Percentiles rank a stretch among this genome's conserved stretches.
phyloP scores from a whole-genome alignment of 139 green algal genomes.

The Closterium sp. region DNA sequence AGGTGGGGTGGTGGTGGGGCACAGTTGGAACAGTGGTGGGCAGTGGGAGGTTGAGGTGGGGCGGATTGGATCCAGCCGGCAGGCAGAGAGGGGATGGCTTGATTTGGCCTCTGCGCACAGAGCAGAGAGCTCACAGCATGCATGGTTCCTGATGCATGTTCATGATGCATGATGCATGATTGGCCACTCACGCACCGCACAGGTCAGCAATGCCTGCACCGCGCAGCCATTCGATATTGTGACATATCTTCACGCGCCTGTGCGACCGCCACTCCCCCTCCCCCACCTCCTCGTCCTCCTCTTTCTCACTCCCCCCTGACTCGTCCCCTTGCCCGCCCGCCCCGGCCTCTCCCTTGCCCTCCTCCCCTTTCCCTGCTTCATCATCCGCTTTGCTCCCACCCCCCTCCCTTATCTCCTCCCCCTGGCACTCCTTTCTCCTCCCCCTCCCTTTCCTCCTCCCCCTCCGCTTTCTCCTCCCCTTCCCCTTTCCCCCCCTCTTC shows the following conservation, averaged over 20 bases:
- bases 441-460: neutral
- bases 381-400: neutral
- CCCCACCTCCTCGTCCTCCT: neutral
- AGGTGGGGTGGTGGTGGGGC: neutral
- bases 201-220: slow-evolving; percentile 5
- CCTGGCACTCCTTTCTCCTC: neutral
- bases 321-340: neutral
- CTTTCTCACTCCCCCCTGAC: neutral
- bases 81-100: neutral
- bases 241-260: slow-evolving; percentile 13
- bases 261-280: neutral
- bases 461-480: slow-evolving; percentile 3
- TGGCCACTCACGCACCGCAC: neutral
- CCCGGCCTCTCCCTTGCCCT: neutral
- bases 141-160: too few relatives aligned
- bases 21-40: too few relatives aligned
- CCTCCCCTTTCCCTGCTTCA: neutral
- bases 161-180: neutral
- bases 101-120: neutral
- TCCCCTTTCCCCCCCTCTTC: neutral
- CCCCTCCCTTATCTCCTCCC: neutral
- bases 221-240: slow-evolving; percentile 23
- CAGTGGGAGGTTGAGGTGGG: too few relatives aligned
- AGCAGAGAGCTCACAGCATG: neutral
- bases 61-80: neutral